phyloP scores from a whole-genome alignment of 2,329 filamentous ascomycete species.

The Sclerotinia minor region DNA sequence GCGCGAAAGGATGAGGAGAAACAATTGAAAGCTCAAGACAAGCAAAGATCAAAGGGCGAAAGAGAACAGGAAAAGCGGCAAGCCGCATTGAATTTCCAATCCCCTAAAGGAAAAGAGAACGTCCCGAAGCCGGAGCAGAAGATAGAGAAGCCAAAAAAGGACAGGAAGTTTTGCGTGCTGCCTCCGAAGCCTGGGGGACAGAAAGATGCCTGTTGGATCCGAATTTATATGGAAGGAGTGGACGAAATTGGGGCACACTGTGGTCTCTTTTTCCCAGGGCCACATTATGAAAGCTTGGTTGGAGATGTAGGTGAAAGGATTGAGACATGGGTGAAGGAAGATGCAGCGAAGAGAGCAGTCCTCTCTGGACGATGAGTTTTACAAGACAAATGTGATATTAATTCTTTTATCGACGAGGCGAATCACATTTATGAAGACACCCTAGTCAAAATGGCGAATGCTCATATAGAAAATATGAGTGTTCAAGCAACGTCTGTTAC shows the following conservation, averaged over 20 bases:
- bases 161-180: constrained; percentile 73
- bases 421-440: neutral
- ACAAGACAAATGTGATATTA: neutral
- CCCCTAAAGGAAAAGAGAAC: constrained; percentile 37
- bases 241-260: constrained; percentile 87
- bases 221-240: constrained; percentile 77
- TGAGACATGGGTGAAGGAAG: constrained; percentile 68
- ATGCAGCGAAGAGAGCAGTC: constrained; percentile 44
- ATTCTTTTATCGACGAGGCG: neutral
- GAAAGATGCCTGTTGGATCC: constrained; percentile 71
- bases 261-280: constrained; percentile 71
- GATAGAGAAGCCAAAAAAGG: constrained; percentile 38
- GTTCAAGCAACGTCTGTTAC: neutral
- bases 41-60: constrained; percentile 40
- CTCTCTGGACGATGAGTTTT: constrained; percentile 10
- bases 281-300: constrained; percentile 75
- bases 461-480: neutral
- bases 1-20: constrained; percentile 46
- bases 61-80: constrained; percentile 40
- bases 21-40: constrained; percentile 40
- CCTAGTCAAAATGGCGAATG: neutral
- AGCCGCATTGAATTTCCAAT: constrained; percentile 33
- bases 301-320: constrained; percentile 69
- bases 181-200: constrained; percentile 57
- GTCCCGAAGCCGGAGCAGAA: constrained; percentile 34